Base-by-base conservation (phyloP, 768 basidiomycete species). In the Tulasnella sp. region DNA sequence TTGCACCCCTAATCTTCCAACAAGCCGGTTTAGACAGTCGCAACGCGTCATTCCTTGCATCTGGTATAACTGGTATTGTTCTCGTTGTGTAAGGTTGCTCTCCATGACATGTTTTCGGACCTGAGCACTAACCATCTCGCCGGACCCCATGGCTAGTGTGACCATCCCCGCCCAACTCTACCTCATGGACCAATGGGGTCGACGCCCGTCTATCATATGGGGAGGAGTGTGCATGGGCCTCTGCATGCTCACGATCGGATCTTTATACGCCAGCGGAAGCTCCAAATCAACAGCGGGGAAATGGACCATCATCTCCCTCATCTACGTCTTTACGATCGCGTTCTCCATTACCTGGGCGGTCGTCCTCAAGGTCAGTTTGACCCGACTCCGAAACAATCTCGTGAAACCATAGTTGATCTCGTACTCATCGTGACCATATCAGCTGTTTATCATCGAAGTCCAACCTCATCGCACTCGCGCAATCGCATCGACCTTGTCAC, bases 1-100 rank as follows among this genome's bases (percentile, higher is more conserved):
- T 83, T 70, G 84, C 84, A 0, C 85, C 85, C 0, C 79, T 83
- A 9, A 78, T 85, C 14, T 86, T 86, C 74, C 76, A 81, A 3
- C 85, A 86, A 74, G 83, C 83, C 9, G 83, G 86, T n/a, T 80
- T 86, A n/a, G 81, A 81, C 14, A 80, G 80, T 3, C 77, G 78
- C n/a, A 80, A 81, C n/a, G 81, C 84, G 2, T 81, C 83, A 2
- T 85, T 86, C 78, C 79, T 86, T 39, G 84, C 84, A 0, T 84
- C 84, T 0, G 86, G 84, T 4, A 79, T 86, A 14, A 83, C 83
- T 1, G 86, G 84, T 36, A 78, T 86, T 44, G 75, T 84, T 40
- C 83, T 82, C 73, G 73, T 85, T 22, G 78, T 78, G 41, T 67
- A 35, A 36, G 72, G 19, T 40, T 22, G 19, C 22, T 26, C 26